A percentile compares a stretch with the other conserved stretches of the same genome.
Conservation (phyloP, 768 basidiomycete genomes). For the Naematelia encephala region DNA sequence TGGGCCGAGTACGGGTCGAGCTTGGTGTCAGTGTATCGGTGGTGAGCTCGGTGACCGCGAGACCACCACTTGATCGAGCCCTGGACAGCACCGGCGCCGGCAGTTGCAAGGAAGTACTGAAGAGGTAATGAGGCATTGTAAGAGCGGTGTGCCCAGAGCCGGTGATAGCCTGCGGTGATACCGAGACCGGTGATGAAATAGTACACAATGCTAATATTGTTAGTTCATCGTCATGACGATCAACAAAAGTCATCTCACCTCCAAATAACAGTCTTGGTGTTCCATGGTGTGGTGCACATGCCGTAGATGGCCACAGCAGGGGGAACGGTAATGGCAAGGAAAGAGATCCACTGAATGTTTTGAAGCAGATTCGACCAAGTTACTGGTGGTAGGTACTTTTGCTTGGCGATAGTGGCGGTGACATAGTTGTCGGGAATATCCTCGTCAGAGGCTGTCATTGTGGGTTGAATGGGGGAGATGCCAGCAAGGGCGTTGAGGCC, state of each 20-base stretch:
- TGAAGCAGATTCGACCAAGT: constrained; percentile 64
- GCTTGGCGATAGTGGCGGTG: constrained; percentile 65
- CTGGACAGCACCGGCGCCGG: constrained; percentile 88
- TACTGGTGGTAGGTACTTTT: constrained; percentile 67
- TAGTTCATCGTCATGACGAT: constrained; percentile 3
- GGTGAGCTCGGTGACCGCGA: constrained; percentile 94
- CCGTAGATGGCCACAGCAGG: constrained; percentile 74
- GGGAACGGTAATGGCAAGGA: constrained; percentile 67
- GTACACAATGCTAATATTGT: constrained; percentile 59
- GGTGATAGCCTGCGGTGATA: constrained; percentile 76
- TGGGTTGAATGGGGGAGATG: constrained; percentile 39
- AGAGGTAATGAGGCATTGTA: constrained; percentile 87
- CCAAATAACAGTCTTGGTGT: constrained; percentile 72
- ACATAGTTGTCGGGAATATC: constrained; percentile 78
- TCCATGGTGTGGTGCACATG: constrained; percentile 59
- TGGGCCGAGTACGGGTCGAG: constrained; percentile 94
- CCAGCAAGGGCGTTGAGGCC: constrained; percentile 30
- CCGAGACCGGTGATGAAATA: constrained; percentile 85
- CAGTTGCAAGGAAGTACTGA: constrained; percentile 76
- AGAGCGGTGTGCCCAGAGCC: constrained; percentile 92
- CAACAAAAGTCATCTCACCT: constrained; percentile 19
- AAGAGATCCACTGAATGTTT: constrained; percentile 63
- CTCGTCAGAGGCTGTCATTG: constrained; percentile 44
- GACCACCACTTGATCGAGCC: constrained; percentile 99
- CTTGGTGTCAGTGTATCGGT: constrained; percentile 94